Conservation (phyloP, 2,329 filamentous ascomycete species). For the Tolypocladium sp. region DNA sequence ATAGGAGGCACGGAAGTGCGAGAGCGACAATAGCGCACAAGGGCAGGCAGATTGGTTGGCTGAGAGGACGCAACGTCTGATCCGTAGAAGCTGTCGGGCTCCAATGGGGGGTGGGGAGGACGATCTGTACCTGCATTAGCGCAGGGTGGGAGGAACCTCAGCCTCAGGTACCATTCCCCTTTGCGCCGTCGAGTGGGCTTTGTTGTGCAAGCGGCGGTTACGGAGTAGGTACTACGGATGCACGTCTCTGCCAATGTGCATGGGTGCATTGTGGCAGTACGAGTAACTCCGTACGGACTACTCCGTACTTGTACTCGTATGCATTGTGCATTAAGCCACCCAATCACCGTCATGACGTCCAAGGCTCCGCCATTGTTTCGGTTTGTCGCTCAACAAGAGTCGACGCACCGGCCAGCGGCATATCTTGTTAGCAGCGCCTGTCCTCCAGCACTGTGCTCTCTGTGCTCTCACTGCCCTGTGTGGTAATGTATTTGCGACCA, state of each 20-base stretch:
- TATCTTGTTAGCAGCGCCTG: background rate
- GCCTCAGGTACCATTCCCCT: background rate
- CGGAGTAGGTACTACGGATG: background rate
- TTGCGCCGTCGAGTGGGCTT: background rate
- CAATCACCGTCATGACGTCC: background rate
- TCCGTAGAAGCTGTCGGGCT: background rate
- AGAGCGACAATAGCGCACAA: background rate
- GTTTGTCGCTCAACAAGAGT: background rate
- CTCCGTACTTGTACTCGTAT: background rate
- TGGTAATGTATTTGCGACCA: background rate
- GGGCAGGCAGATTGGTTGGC: conserved; percentile 1
- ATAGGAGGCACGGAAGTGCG: background rate
- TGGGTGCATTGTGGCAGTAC: background rate
- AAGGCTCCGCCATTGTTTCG: background rate
- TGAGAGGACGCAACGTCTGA: background rate
- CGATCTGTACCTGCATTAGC: conserved; percentile 14
- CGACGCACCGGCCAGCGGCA: background rate
- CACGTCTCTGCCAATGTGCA: background rate
- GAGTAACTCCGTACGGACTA: too few relatives aligned
- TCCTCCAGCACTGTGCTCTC: background rate
- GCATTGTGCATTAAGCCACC: background rate
- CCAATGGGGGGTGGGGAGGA: conserved; percentile 2
- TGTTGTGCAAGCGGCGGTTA: too few relatives aligned
- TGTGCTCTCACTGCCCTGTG: background rate
- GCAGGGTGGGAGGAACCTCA: background rate